These are phyloP conservation scores for Trichophyton simii DNA, from an alignment of 2,329 filamentous ascomycete genomes.

Conservation along the genomic window DNA sequence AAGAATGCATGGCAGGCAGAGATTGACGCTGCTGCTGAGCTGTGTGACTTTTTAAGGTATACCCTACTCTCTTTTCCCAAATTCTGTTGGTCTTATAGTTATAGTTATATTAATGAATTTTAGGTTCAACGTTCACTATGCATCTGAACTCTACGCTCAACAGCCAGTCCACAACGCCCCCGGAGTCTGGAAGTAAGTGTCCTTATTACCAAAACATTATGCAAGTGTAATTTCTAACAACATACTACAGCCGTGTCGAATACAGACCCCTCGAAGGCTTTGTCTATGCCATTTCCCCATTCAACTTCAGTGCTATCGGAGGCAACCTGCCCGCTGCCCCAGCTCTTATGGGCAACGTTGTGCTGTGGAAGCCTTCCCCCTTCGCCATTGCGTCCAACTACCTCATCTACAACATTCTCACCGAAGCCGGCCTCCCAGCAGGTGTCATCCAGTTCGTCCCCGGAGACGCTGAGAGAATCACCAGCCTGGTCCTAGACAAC, in stretches of 20 bases:
- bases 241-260: constrained; percentile 51
- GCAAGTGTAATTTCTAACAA: too few species aligned
- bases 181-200: constrained; percentile 66
- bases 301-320: constrained; percentile 94
- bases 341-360: constrained; percentile 83
- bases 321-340: constrained; percentile 75
- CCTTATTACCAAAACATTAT: neutral
- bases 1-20: constrained; percentile 99
- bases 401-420: constrained; percentile 76
- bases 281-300: constrained; percentile 85
- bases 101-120: constrained; percentile 27
- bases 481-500: constrained; percentile 62
- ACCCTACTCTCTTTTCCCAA: neutral
- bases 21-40: constrained; percentile 90
- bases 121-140: constrained; percentile 80
- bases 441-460: constrained; percentile 91
- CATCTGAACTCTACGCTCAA: constrained; percentile 75
- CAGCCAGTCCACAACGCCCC: constrained; percentile 74
- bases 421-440: constrained; percentile 79
- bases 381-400: constrained; percentile 81
- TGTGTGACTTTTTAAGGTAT: constrained; percentile 73
- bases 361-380: constrained; percentile 94
- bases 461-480: constrained; percentile 74
- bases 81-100: too few species aligned
- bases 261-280: constrained; percentile 86